phyloP scores from a whole-genome alignment of 495 filamentous ascomycete genomes.

The Hypoxylon subgilvum region DNA sequence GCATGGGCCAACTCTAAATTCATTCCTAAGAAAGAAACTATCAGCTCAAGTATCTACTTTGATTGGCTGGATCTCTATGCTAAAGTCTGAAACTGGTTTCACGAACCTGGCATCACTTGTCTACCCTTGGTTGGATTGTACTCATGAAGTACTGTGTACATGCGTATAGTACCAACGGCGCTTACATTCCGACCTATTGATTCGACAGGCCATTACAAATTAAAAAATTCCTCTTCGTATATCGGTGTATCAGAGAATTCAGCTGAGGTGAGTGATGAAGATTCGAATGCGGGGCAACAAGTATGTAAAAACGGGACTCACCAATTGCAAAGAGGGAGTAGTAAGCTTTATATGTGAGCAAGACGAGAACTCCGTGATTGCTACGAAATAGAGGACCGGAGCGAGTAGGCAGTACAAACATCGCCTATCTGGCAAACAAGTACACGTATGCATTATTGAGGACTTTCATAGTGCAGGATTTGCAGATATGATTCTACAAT shows the following conservation, averaged over 20 bases:
- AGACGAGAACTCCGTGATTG: background rate
- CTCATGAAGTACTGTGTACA: no score
- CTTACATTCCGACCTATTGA: no score
- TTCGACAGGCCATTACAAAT: no score
- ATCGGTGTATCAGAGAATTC: no score
- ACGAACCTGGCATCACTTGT: constrained; percentile 23
- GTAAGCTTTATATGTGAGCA: no score
- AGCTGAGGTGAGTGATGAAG: no score
- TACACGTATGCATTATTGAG: background rate
- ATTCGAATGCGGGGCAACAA: no score
- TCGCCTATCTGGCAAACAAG: background rate
- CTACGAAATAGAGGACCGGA: background rate
- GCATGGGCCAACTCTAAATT: constrained; percentile 21
- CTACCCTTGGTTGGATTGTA: constrained; percentile 1
- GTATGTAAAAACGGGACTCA: no score
- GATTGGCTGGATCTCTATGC: constrained; percentile 24
- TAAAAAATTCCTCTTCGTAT: no score
- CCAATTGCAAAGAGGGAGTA: no score
- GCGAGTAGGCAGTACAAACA: background rate
- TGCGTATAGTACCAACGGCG: background rate
- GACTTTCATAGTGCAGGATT: background rate
- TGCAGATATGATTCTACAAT: background rate
- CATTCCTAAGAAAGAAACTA: constrained; percentile 40
- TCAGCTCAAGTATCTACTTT: constrained; percentile 8
- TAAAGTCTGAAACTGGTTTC: constrained; percentile 27